Conservation (phyloP, 345 rosid species). For the Toxicodendron radicans region DNA sequence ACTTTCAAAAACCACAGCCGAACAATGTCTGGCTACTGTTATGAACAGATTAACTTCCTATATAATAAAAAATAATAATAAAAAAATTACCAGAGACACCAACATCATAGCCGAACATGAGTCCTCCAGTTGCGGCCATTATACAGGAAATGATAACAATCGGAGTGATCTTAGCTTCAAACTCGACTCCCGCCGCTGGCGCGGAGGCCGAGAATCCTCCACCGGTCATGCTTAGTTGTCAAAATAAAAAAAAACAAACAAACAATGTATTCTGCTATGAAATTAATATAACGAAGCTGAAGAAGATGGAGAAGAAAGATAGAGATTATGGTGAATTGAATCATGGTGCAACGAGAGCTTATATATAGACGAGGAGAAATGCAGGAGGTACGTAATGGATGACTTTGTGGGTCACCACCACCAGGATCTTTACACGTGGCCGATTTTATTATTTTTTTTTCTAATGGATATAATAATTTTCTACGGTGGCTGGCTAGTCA, state of each 20-base stretch:
- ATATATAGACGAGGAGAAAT: conserved; percentile 21
- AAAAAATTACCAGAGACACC: conserved; percentile 74
- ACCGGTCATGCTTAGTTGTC: conserved; percentile 48
- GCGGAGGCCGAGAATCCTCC: conserved; percentile 63
- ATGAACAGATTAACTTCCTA: too few species aligned
- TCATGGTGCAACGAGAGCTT: not conserved
- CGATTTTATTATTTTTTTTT: not conserved
- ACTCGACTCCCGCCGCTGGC: conserved; percentile 54
- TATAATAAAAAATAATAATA: not conserved
- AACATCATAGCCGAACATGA: conserved; percentile 95
- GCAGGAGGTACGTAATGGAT: conserved; percentile 24
- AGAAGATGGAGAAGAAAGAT: not conserved
- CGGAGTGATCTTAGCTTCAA: conserved; percentile 95
- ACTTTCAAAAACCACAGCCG: not conserved
- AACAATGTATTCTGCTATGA: not conserved
- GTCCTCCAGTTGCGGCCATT: conserved; percentile 98
- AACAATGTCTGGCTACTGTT: not conserved
- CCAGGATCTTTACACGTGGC: conserved; percentile 38
- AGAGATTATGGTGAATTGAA: conserved; percentile 2
- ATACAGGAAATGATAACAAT: conserved; percentile 83
- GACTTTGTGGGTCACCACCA: conserved; percentile 30
- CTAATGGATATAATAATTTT: not conserved
- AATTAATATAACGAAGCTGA: not conserved
- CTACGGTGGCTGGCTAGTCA: conserved; percentile 36
- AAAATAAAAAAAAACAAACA: not conserved